A percentile compares a stretch with the other conserved stretches of the same genome.
Evolutionary conservation across 345 rosid species (phyloP).

Genomic region (Kandelia obovata): DNA sequence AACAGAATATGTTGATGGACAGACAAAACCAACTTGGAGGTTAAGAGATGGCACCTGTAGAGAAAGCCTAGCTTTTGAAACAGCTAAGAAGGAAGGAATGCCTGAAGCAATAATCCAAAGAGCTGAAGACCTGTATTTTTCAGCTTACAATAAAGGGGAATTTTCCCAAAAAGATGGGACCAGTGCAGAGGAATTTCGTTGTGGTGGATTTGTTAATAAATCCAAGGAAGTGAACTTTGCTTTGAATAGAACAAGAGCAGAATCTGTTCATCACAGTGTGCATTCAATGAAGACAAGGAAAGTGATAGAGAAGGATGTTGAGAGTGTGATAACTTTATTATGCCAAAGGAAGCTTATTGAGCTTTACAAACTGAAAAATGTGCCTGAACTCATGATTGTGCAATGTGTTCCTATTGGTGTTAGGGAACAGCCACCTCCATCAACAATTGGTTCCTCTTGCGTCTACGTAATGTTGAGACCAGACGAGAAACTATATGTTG

Average conservation of each 20-base stretch:
- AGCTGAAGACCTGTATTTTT: constrained; percentile 76
- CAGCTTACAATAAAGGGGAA: constrained; percentile 28
- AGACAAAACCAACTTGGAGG: constrained; percentile 85
- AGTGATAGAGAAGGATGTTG: constrained; percentile 37
- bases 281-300: constrained; percentile 31
- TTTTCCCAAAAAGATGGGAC: constrained; percentile 16
- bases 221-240: constrained; percentile 22
- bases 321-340: constrained; percentile 41
- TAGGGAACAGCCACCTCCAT: constrained; percentile 91
- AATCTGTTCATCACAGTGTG: constrained; percentile 20
- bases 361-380: constrained; percentile 37
- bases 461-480: constrained; percentile 84
- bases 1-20: constrained; percentile 59
- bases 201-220: constrained; percentile 19
- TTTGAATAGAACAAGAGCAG: constrained; percentile 19
- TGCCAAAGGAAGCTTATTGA: constrained; percentile 55
- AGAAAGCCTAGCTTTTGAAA: constrained; percentile 99
- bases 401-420: constrained; percentile 56
- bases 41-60: constrained; percentile 81
- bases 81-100: constrained; percentile 92
- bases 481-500: constrained; percentile 72
- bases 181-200: constrained; percentile 16
- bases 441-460: constrained; percentile 77
- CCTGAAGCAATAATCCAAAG: constrained; percentile 64
- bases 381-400: constrained; percentile 30